Evolutionary conservation across 306 rosid species (phyloP).

Genomic region (Cercis canadensis): DNA sequence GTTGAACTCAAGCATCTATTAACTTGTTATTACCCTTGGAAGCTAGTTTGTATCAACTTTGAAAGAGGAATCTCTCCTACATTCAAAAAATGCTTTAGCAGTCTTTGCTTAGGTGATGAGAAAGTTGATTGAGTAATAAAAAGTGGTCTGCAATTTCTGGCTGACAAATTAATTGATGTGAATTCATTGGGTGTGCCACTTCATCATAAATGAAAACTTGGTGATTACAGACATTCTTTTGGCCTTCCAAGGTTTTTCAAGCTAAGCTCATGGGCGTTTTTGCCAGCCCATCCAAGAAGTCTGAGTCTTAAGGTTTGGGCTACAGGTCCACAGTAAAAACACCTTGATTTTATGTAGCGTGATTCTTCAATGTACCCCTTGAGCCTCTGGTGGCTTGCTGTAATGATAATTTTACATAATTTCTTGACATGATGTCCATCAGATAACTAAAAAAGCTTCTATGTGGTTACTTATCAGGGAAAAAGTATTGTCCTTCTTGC

Average conservation of each 20-base stretch:
- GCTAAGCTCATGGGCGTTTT: not conserved
- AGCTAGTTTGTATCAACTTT: too few species aligned
- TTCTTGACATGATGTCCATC: slow-evolving; percentile 3
- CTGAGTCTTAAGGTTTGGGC: not conserved
- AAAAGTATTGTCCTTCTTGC: not conserved
- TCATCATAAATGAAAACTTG: too few species aligned
- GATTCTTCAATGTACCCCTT: slow-evolving; percentile 6
- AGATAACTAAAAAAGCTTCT: not conserved
- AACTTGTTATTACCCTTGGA: too few species aligned
- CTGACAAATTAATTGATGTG: too few species aligned
- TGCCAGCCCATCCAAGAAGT: slow-evolving; percentile 14
- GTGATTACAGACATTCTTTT: slow-evolving; percentile 5
- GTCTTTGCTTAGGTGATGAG: too few species aligned
- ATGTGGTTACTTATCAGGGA: not conserved
- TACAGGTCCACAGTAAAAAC: slow-evolving; percentile 1
- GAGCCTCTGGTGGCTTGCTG: not conserved
- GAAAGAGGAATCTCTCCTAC: too few species aligned
- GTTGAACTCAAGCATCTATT: too few species aligned
- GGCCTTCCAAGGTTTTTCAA: slow-evolving; percentile 10
- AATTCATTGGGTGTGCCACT: too few species aligned
- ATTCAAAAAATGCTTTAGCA: too few species aligned
- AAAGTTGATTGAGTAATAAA: too few species aligned
- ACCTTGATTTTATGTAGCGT: slow-evolving; percentile 11
- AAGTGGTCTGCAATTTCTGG: too few species aligned
- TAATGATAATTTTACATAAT: not conserved